phyloP scores from a whole-genome alignment of 75 land plant species.

The Larix kaempferi region DNA sequence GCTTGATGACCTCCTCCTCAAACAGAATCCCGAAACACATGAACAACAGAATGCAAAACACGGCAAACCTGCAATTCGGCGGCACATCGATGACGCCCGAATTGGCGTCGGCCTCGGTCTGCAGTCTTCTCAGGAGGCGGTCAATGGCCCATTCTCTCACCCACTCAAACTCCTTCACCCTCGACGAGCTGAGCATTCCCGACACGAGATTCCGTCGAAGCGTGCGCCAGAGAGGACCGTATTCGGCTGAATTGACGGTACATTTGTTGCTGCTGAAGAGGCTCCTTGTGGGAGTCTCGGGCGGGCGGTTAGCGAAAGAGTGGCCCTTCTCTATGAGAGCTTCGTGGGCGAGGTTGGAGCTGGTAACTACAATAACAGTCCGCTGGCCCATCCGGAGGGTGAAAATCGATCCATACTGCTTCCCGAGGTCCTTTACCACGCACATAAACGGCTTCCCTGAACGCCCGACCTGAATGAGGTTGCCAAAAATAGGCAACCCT shows the following conservation, averaged over 20 bases:
- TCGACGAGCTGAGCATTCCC: conserved; percentile 35
- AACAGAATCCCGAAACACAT: conserved; percentile 60
- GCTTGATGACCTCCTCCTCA: conserved; percentile 20
- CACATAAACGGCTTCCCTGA: conserved; percentile 30
- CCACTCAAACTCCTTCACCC: conserved; percentile 37
- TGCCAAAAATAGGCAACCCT: not conserved
- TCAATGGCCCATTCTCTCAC: conserved; percentile 42
- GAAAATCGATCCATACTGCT: conserved; percentile 66
- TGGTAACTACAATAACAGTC: conserved; percentile 49
- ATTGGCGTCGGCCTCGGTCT: conserved; percentile 7
- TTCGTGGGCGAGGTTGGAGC: conserved; percentile 60
- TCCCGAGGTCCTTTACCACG: conserved; percentile 46
- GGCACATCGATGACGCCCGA: conserved; percentile 41
- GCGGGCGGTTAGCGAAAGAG: conserved; percentile 57
- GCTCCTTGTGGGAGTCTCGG: conserved; percentile 44
- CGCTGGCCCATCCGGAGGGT: conserved; percentile 63
- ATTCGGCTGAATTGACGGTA: conserved; percentile 73
- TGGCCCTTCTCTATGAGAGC: conserved; percentile 57
- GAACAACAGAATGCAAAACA: conserved; percentile 50
- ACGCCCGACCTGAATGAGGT: conserved; percentile 41
- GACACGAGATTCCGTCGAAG: conserved; percentile 67
- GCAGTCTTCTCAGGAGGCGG: conserved; percentile 35
- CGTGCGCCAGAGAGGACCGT: conserved; percentile 68
- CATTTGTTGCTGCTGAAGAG: conserved; percentile 61
- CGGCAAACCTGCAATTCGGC: conserved; percentile 46